These are phyloP conservation scores for Penicillium sp. DNA, from an alignment of 2,329 filamentous ascomycete species.

Conservation along the genomic window DNA sequence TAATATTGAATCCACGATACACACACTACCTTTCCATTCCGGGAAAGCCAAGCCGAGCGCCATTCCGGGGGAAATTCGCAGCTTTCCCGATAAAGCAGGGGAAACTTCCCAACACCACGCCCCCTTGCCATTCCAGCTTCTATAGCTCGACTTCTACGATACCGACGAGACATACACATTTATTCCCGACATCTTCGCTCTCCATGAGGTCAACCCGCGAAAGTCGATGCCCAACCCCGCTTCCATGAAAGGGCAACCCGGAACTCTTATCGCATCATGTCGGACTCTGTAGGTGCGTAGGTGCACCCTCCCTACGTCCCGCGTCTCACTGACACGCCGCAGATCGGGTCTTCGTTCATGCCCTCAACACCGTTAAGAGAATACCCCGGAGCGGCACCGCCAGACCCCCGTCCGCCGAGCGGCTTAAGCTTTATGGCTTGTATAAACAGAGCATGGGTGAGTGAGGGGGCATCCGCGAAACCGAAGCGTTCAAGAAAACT, in stretches of 20 bases:
- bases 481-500: slow-evolving; percentile 5
- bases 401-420: slow-evolving; percentile 80
- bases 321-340: slow-evolving; percentile 8
- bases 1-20: background rate
- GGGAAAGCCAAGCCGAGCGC: background rate
- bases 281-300: slow-evolving; percentile 49
- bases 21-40: background rate
- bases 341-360: slow-evolving; percentile 99
- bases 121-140: slow-evolving; percentile 3
- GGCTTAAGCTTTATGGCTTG: slow-evolving; percentile 90
- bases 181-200: slow-evolving; percentile 6
- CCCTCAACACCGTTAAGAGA: slow-evolving; percentile 97
- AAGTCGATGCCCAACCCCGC: slow-evolving; percentile 31
- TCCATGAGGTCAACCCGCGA: slow-evolving; percentile 31
- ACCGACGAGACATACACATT: background rate
- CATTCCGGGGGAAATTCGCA: slow-evolving; percentile 7
- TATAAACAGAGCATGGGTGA: slow-evolving; percentile 96
- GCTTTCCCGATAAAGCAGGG: slow-evolving; percentile 1
- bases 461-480: slow-evolving; percentile 11
- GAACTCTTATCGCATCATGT: slow-evolving; percentile 38
- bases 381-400: slow-evolving; percentile 90
- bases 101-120: background rate
- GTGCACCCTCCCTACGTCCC: background rate
- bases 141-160: background rate
- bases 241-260: slow-evolving; percentile 35